Evolutionary conservation across 1,284 basidiomycete genomes (phyloP), one percentile per base, ranked within the genome.

Genomic region (Leccinum insigne): DNA sequence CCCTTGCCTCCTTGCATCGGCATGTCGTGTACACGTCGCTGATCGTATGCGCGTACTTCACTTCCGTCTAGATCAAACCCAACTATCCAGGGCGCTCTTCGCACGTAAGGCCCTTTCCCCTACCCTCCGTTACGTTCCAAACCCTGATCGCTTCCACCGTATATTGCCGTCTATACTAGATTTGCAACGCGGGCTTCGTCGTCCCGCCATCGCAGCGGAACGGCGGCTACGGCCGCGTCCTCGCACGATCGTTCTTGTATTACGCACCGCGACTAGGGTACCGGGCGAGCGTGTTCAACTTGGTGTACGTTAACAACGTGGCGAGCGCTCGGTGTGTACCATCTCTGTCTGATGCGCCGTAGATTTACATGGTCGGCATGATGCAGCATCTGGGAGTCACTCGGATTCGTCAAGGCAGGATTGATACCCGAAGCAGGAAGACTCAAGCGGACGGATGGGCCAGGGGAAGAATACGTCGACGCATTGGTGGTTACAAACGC

Each of bases 41-140:
- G 29, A 73, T 66, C 60, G 1, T 21, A 11, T 26, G 52, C 52
- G 1, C 18, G 11, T 54, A 23, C 13, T 38, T 14, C 40, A 13
- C 21, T 26, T 60, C 16, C 32, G 10, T 57, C 66, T 69, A 90
- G 85, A 85, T 95, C 67, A 96, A 96, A 79, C 93, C 94, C 44
- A 96, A 96, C 77, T 96, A 96, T 79, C 94, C 93, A 3, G 95
- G 95, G n/a, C 85, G 95, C 66, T 94, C 93, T 4, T 95, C 93
- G 47, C 95, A 96, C 83, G 93, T 95, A 73, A 81, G 92, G 18
- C 18, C 2, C 18, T 21, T 21, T 49, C 4, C 40, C 40, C 40
- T 42, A 42, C 47, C 47, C 18, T 2, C 11, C 18, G 47, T 49
- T 49, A 49, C 18, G 47, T 49, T 18, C 47, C 18, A 49, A 49